Evolutionary conservation across 192 early-diverging fungal species (phyloP).

Genomic region (Linnemannia exigua): DNA sequence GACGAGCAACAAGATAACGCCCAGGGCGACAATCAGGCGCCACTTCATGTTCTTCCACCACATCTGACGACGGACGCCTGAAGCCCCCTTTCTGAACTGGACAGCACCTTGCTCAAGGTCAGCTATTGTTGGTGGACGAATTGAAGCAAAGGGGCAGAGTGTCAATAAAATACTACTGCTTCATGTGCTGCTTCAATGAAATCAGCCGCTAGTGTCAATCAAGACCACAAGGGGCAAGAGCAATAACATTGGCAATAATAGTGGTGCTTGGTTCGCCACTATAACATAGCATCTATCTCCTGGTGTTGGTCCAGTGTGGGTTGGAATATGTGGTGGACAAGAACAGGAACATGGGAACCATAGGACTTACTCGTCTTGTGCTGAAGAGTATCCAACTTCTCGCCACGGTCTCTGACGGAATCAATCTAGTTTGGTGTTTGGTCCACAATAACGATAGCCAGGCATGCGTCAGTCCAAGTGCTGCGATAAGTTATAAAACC

Average conservation of each 20-base stretch:
- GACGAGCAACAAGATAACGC: slow-evolving; percentile 82
- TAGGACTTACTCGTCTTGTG: slow-evolving; percentile 81
- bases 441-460: neutral
- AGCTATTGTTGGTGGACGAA: slow-evolving; percentile 11
- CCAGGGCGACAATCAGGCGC: slow-evolving; percentile 88
- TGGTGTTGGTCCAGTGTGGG: neutral
- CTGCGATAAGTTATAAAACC: neutral
- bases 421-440: slow-evolving; percentile 53
- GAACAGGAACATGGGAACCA: neutral
- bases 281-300: neutral
- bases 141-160: neutral
- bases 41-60: slow-evolving; percentile 98
- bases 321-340: neutral
- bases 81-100: slow-evolving; percentile 84
- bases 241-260: neutral
- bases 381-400: slow-evolving; percentile 84
- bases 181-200: neutral
- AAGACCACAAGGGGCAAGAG: neutral
- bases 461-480: neutral
- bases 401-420: slow-evolving; percentile 86
- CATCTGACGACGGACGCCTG: slow-evolving; percentile 89
- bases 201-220: neutral
- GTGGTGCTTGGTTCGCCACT: no score
- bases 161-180: neutral
- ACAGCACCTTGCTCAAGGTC: slow-evolving; percentile 55